Conservation (phyloP, 164 flowering plant species). For the Malania oleifera region DNA sequence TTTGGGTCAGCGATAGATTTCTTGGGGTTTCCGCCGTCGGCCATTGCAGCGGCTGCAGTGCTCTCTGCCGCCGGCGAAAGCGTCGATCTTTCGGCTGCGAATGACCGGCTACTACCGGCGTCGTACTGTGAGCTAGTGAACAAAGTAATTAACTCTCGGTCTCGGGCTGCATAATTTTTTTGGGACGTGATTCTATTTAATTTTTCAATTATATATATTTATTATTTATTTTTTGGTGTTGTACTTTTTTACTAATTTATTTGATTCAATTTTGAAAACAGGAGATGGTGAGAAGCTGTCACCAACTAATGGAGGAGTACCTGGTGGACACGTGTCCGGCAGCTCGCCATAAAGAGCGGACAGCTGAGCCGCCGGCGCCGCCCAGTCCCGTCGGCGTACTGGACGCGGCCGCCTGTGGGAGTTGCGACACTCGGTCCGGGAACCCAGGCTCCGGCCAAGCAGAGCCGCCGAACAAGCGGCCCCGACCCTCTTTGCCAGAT, state of each 20-base stretch:
- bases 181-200: background rate
- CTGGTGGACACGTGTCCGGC: constrained; percentile 54
- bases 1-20: constrained; percentile 41
- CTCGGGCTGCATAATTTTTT: background rate
- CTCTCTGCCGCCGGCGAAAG: constrained; percentile 28
- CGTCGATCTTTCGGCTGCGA: constrained; percentile 9
- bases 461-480: constrained; percentile 38
- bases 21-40: constrained; percentile 45
- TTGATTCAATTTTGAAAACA: constrained; percentile 13
- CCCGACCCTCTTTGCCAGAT: constrained; percentile 27
- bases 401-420: constrained; percentile 58
- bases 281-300: constrained; percentile 66
- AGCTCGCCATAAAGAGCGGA: constrained; percentile 12
- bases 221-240: background rate
- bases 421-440: constrained; percentile 44
- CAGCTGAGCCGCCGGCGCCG: constrained; percentile 28
- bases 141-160: constrained; percentile 23
- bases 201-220: background rate
- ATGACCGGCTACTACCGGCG: background rate
- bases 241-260: background rate
- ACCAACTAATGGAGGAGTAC: constrained; percentile 56
- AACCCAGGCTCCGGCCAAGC: constrained; percentile 18
- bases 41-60: constrained; percentile 59
- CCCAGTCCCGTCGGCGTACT: constrained; percentile 57
- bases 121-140: constrained; percentile 27